Base-by-base conservation (phyloP, 176 grass and related monocot genomes). In the Oryza nivara region DNA sequence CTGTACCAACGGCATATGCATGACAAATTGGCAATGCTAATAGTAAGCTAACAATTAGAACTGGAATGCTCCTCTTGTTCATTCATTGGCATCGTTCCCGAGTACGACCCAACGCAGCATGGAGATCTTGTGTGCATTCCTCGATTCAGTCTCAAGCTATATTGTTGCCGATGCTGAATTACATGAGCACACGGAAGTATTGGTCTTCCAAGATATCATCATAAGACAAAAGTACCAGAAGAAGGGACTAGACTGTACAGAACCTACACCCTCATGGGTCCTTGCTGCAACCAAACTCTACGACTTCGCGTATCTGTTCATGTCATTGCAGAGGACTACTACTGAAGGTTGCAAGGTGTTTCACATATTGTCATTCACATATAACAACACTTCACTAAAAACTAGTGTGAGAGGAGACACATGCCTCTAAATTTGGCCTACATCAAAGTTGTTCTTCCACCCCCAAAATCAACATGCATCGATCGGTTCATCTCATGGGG, bases 281-380 rank as follows among this genome's bases (percentile, higher is more conserved):
- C 30, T 86, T 71, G 16, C 34, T 43, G 11, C 15, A 36, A 86
- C 77, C 60, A 74, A 74, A 80, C 74, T 4, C 44, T 72, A 56
- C 13, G 77, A 74, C 84, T 86, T 86, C 41, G 20, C 9, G 2
- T 22, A 20, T 70, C 14, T 73, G 5, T 14, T 36, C 78, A 30
- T 14, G 58, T 74, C 72, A 32, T 74, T 51, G 2, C 4, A 32
- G 71, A 49, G 71, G 26, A 63, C 58, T 10, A 63, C 58, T 4
- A 63, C 8, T 63, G 3, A 63, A 63, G 9, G 7, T 41, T 40
- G 40, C 10, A 3, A 44, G 43, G 9, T 23, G 19, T 11, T 10
- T 22, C 20, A 22, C 20, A 22, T 63, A 20, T n/a, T 60, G 56
- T 23, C 49, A 52, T 4, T 23, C 49, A 52, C 14, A 52, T 5